Conservation (phyloP, 1,284 basidiomycete species). For the Jaminaea rosea region DNA sequence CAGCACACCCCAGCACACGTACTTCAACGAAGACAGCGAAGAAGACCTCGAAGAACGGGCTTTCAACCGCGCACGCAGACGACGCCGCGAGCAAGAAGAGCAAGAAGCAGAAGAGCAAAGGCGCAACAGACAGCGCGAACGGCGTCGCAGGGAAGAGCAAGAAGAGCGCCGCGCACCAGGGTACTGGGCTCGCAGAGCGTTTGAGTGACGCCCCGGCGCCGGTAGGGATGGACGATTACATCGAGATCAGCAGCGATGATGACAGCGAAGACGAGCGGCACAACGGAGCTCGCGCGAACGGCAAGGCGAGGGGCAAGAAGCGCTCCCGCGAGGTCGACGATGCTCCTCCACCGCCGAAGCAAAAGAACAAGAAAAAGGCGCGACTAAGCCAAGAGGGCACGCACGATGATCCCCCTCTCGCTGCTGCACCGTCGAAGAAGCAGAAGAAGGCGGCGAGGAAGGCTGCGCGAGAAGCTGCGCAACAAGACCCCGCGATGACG, state of each 20-base stretch:
- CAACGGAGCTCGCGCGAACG: not conserved
- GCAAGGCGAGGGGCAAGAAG: not conserved
- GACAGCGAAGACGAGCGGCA: not conserved
- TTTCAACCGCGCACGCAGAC: not conserved
- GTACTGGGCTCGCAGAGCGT: not conserved
- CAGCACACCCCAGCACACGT: not conserved
- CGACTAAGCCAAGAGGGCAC: not conserved
- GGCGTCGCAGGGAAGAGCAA: not conserved
- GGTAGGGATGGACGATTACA: not conserved
- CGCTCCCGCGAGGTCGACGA: too few relatives aligned
- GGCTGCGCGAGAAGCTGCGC: not conserved
- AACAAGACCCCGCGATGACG: too few relatives aligned
- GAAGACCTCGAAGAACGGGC: not conserved
- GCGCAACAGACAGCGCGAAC: not conserved
- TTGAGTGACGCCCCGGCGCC: not conserved
- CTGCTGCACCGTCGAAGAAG: not conserved
- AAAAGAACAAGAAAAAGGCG: not conserved
- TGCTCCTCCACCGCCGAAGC: not conserved
- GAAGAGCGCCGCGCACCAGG: not conserved
- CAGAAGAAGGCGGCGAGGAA: slow-evolving; percentile 1
- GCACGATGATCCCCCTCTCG: not conserved
- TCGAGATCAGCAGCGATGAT: not conserved
- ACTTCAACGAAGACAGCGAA: not conserved
- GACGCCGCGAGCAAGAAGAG: too few relatives aligned
- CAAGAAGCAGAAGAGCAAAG: too few relatives aligned